Evolutionary conservation across 345 rosid species (phyloP), one percentile per base, ranked within the genome.

Genomic region (Clarkia xantiana): DNA sequence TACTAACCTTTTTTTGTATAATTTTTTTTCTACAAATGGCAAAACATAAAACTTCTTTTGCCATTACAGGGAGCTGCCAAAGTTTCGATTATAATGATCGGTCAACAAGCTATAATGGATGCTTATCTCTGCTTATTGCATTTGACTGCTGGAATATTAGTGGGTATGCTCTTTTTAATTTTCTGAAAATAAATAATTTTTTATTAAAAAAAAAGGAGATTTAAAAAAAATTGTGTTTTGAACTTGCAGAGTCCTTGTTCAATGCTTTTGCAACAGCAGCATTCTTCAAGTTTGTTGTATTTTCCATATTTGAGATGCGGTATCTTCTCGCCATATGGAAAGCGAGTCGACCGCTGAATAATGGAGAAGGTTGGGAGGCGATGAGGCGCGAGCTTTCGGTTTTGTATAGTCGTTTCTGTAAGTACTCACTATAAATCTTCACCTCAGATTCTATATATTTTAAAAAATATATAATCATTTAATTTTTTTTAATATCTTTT

Each of bases 191-290:
- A n/a, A 29, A 29, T 29, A 29, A 29, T 1, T 29, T 29, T 29
- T 29, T 7, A 5, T 29, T 51, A 64, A 38, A 23, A 57, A 57
- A 70, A 16, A 47, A 45, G n/a, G n/a, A n/a, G n/a, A n/a, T n/a
- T n/a, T n/a, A 42, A 47, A 52, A 11, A n/a, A 53, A 29, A 29
- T 29, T 5, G 36, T 7, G 5, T 29, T 63, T 36, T 44, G 64
- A 54, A 51, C 36, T 11, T 63, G 59, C 96, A 91, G 96, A 91
- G 60, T 91, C 98, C 53, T 68, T 91, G 59, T 91, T 91, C 61
- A 86, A 91, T 63, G 98, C 98, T 51, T 91, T 91, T 75, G 98
- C 96, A 47, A 86, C 96, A 20, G 98, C 94, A 9, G 93, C 96
- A 40, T 91, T 91, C 76, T 91, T 91, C 96, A 91, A 91, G 76